These are phyloP conservation scores for Nicotiana sylvestris DNA, from an alignment of 257 asterid species.

Conservation along the genomic window DNA sequence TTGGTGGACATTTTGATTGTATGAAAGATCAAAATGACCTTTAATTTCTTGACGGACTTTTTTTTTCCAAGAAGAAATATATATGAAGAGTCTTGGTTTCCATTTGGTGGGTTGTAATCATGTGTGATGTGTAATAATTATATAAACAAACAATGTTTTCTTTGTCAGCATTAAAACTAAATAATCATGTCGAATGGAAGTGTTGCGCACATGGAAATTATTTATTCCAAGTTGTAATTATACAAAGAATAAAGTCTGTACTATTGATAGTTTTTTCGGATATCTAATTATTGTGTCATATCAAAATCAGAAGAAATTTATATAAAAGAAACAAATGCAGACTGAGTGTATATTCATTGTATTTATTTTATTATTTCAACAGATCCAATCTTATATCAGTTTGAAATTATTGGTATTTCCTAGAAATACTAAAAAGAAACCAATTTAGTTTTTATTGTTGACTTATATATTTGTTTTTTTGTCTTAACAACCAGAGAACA, in stretches of 20 bases:
- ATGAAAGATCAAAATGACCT: neutral
- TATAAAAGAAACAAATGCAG: no score
- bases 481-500: neutral
- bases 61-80: neutral
- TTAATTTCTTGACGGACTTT: neutral
- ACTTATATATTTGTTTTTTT: neutral
- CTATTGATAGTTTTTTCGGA: neutral
- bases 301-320: neutral
- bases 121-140: neutral
- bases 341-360: no score
- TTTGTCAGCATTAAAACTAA: neutral
- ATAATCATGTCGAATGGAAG: neutral
- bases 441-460: neutral
- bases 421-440: no score
- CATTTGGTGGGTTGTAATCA: neutral
- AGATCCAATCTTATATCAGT: neutral
- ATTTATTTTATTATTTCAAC: neutral
- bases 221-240: neutral
- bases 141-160: neutral
- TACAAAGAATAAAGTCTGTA: neutral
- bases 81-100: neutral
- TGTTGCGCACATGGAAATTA: neutral
- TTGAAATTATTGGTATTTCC: neutral
- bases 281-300: neutral
- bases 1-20: constrained; percentile 18